Evolutionary conservation across 192 early-diverging fungal species (phyloP).

Genomic region (Rhizophagus clarus): DNA sequence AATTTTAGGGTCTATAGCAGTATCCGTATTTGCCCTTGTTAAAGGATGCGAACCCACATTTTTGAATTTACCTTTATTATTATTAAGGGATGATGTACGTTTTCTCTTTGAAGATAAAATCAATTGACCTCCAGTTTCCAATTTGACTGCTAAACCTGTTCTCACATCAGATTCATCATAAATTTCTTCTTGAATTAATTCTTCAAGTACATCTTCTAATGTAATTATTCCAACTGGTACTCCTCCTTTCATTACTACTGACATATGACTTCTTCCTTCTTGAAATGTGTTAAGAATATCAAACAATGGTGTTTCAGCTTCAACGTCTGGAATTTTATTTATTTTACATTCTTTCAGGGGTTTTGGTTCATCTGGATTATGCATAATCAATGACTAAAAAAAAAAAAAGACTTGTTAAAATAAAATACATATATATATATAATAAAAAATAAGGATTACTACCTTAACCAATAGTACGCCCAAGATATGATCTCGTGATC

Average conservation of each 20-base stretch:
- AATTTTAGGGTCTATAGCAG: background rate
- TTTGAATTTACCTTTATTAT: slow-evolving; percentile 13
- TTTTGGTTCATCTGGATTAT: slow-evolving; percentile 59
- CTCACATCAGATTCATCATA: slow-evolving; percentile 71
- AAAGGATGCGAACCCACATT: background rate
- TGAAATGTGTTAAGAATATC: slow-evolving; percentile 82
- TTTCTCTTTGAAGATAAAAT: slow-evolving; percentile 19
- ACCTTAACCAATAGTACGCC: slow-evolving; percentile 34
- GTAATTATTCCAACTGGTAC: slow-evolving; percentile 67
- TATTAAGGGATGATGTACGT: background rate
- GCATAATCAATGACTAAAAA: slow-evolving; percentile 55
- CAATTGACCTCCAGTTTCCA: slow-evolving; percentile 20
- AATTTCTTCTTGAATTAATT: slow-evolving; percentile 81
- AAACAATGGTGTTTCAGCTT: slow-evolving; percentile 42
- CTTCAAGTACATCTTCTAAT: slow-evolving; percentile 79
- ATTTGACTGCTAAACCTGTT: slow-evolving; percentile 9
- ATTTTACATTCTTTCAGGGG: slow-evolving; percentile 52
- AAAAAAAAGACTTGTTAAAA: slow-evolving; percentile 16
- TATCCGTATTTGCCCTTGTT: background rate
- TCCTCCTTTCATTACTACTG: slow-evolving; percentile 47
- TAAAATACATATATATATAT: slow-evolving; percentile 25
- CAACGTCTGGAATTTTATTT: slow-evolving; percentile 38
- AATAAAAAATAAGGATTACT: background rate
- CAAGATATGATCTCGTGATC: slow-evolving; percentile 29
- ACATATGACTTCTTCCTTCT: slow-evolving; percentile 78